A percentile compares a stretch with the other conserved stretches of the same genome.
Conservation (phyloP, 495 filamentous ascomycete species). For the Penicillium ochrochloron region DNA sequence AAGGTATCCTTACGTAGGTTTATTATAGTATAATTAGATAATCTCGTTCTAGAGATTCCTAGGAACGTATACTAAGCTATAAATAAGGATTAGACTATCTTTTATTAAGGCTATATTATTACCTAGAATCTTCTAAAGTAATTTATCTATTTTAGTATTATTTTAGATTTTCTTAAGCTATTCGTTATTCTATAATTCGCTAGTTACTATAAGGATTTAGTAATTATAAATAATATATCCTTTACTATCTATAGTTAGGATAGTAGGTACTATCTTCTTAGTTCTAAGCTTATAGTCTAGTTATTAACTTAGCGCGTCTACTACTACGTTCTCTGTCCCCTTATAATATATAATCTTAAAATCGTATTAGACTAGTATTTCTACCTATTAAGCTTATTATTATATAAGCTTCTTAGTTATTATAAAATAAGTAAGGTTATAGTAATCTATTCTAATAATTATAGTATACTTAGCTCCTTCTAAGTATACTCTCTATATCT, state of each 20-base stretch:
- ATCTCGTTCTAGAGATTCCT: neutral
- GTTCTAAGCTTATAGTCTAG: neutral
- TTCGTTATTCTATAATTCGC: neutral
- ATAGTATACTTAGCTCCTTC: slow-evolving; percentile 8
- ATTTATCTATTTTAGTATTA: no score
- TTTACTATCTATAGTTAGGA: neutral
- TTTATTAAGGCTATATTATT: neutral
- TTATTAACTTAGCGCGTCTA: neutral
- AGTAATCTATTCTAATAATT: slow-evolving; percentile 2
- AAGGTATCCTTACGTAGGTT: neutral
- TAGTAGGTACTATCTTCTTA: neutral
- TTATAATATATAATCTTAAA: slow-evolving; percentile 12
- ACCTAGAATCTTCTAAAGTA: neutral
- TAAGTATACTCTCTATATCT: slow-evolving; percentile 3
- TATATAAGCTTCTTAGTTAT: slow-evolving; percentile 1
- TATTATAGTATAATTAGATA: neutral
- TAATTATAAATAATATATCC: slow-evolving; percentile 6
- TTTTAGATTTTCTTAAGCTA: no score
- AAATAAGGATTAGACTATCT: neutral
- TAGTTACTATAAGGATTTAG: slow-evolving; percentile 3
- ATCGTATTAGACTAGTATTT: slow-evolving; percentile 3
- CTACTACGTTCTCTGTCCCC: neutral
- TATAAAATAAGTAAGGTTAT: slow-evolving; percentile 1
- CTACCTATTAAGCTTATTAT: slow-evolving; percentile 5
- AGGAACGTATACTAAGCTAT: slow-evolving; percentile 1